These are phyloP conservation scores for Cercospora berteroae DNA, from an alignment of 2,329 filamentous ascomycete genomes.

Conservation along the genomic window DNA sequence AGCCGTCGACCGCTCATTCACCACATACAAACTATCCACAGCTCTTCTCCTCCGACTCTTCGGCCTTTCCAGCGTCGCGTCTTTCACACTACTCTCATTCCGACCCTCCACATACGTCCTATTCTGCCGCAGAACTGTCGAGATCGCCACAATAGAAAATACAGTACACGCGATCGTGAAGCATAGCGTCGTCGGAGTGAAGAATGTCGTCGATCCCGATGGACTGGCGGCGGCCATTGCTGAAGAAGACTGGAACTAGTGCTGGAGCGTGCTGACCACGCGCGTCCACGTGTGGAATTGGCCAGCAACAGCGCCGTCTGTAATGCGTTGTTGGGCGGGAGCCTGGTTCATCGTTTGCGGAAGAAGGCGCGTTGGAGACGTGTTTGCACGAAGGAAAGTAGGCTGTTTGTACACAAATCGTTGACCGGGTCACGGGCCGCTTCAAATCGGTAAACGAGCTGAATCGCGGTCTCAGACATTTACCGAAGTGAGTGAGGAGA, in stretches of 20 bases:
- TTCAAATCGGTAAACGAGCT: neutral
- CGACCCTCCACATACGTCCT: neutral
- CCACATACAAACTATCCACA: constrained; percentile 14
- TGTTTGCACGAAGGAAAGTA: neutral
- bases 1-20: neutral
- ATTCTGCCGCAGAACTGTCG: constrained; percentile 25
- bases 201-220: constrained; percentile 13
- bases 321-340: neutral
- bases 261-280: neutral
- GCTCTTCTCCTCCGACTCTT: constrained; percentile 9
- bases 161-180: constrained; percentile 31
- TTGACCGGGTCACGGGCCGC: neutral
- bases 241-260: neutral
- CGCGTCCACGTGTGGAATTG: neutral
- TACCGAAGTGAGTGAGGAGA: neutral
- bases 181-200: constrained; percentile 27
- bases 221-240: neutral
- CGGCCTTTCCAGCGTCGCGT: neutral
- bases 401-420: neutral
- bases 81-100: neutral
- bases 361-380: neutral
- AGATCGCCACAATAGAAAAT: constrained; percentile 29
- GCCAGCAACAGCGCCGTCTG: neutral
- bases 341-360: neutral
- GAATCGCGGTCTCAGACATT: neutral